Base-by-base conservation (phyloP, 2,329 filamentous ascomycete species). In the Penicillium sp. region DNA sequence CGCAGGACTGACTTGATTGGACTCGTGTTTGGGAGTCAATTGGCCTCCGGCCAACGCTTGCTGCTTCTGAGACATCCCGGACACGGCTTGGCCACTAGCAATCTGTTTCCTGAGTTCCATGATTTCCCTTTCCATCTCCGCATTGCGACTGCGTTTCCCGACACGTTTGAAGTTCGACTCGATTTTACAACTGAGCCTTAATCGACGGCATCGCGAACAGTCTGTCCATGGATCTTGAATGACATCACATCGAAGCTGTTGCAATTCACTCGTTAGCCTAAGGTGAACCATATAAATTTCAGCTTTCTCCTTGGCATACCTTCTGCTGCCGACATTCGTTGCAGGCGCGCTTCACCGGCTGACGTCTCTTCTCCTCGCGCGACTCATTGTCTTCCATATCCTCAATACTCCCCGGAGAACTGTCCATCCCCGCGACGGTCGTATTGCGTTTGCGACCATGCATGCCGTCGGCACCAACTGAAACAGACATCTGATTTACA, bases 301-400 rank as follows among this genome's bases (percentile, higher is more conserved):
- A 14, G 16, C 27, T 14, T 14, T 27, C 27, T 11, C 12, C 13
- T 22, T 14, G 13, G 35, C 34, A 13, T 56, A 86, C 83, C 75
- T 86, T 86, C 62, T 87, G 83, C 67, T 87, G 83, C 41, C 83
- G 75, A 65, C 83, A 87, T 63, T 86, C 82, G 65, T 86, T 86
- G 66, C 83, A 86, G 16, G 83, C 83, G 61, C 83, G 75, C 70
- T 86, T 83, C 54, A 77, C 72, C 2, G 75, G 75, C 49, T 71
- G 70, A 50, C 72, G 66, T 51, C 66, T 72, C 59, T 67, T 71
- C 50, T 75, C 72, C 54, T 75, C 73, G 36, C 69, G 66, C 39
- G 55, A 58, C 28, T 73, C 72, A 37, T 65, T 66, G 34, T 76
- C 76, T 25, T 75, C 73, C 48, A 64, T 65, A 57, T 73, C 74